These are phyloP conservation scores for Arthroderma sp. DNA, from an alignment of 2,329 filamentous ascomycete genomes.

Conservation along the genomic window DNA sequence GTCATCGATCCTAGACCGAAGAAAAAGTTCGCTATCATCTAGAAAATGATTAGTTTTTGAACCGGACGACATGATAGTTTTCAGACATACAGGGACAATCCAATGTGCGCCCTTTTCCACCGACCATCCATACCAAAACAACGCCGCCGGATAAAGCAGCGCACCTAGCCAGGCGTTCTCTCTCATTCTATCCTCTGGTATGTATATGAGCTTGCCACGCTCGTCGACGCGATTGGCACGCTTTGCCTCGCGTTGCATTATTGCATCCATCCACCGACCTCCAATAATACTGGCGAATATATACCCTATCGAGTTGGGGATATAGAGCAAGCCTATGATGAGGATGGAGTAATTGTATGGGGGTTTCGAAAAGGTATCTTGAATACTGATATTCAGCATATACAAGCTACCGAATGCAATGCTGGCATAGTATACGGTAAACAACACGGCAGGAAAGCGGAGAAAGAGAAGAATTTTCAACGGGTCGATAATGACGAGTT, in stretches of 20 bases:
- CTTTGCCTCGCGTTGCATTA: slow-evolving; percentile 66
- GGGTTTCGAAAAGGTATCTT: slow-evolving; percentile 50
- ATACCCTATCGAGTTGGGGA: slow-evolving; percentile 65
- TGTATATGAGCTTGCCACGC: slow-evolving; percentile 51
- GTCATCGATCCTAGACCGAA: slow-evolving; percentile 71
- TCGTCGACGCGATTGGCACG: slow-evolving; percentile 56
- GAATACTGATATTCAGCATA: slow-evolving; percentile 63
- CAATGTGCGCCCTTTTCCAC: slow-evolving; percentile 50
- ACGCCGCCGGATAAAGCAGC: slow-evolving; percentile 52
- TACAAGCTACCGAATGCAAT: slow-evolving; percentile 66
- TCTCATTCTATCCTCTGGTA: slow-evolving; percentile 69
- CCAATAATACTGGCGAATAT: slow-evolving; percentile 54
- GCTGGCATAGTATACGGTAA: slow-evolving; percentile 61
- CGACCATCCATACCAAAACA: slow-evolving; percentile 70
- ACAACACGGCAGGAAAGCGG: slow-evolving; percentile 57
- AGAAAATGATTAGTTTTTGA: slow-evolving; percentile 5
- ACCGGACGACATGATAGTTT: slow-evolving; percentile 6
- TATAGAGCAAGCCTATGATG: slow-evolving; percentile 61
- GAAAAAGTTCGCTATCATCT: slow-evolving; percentile 53
- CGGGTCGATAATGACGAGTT: slow-evolving; percentile 57
- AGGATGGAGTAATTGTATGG: slow-evolving; percentile 59
- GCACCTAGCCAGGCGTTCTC: slow-evolving; percentile 71
- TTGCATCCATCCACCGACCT: slow-evolving; percentile 64
- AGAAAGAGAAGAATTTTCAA: slow-evolving; percentile 58
- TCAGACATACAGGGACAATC: slow-evolving; percentile 41